A percentile compares a stretch with the other conserved stretches of the same genome.
Conservation (phyloP, 2,329 filamentous ascomycete genomes). For the Ophiostoma sp. region DNA sequence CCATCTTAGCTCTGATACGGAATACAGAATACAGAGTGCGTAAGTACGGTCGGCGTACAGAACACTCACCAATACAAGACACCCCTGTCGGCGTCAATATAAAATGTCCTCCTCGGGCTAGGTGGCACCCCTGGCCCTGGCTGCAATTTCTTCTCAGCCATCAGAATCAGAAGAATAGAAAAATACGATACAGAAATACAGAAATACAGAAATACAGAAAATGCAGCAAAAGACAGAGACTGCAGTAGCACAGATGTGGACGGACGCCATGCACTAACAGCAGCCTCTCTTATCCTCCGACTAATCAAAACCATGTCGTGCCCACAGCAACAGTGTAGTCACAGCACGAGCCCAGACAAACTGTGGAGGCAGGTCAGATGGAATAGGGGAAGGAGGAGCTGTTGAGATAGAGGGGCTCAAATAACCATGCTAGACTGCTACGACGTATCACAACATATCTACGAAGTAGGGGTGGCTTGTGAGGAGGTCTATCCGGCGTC, state of each 20-base stretch:
- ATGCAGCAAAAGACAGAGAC: too few species aligned
- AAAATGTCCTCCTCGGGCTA: constrained; percentile 9
- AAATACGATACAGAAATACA: background rate
- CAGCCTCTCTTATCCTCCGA: too few species aligned
- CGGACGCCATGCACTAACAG: too few species aligned
- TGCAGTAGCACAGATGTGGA: too few species aligned
- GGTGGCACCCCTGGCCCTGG: constrained; percentile 1
- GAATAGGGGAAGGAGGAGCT: constrained; percentile 16
- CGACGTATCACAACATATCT: background rate
- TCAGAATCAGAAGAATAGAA: background rate
- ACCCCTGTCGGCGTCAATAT: constrained; percentile 14
- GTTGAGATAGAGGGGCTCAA: background rate
- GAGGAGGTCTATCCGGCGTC: background rate
- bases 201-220: background rate
- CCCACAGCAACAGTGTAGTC: constrained; percentile 14
- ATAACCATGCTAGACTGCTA: background rate
- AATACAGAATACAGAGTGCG: background rate
- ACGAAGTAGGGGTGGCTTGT: background rate
- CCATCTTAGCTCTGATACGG: background rate
- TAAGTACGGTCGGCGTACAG: too few species aligned
- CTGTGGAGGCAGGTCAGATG: constrained; percentile 17
- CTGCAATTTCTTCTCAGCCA: constrained; percentile 13
- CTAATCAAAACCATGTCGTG: background rate
- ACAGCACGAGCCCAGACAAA: constrained; percentile 2
- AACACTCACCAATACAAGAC: background rate